These are phyloP conservation scores for Macaranga tanarius DNA, from an alignment of 441 rosid species.

Conservation along the genomic window DNA sequence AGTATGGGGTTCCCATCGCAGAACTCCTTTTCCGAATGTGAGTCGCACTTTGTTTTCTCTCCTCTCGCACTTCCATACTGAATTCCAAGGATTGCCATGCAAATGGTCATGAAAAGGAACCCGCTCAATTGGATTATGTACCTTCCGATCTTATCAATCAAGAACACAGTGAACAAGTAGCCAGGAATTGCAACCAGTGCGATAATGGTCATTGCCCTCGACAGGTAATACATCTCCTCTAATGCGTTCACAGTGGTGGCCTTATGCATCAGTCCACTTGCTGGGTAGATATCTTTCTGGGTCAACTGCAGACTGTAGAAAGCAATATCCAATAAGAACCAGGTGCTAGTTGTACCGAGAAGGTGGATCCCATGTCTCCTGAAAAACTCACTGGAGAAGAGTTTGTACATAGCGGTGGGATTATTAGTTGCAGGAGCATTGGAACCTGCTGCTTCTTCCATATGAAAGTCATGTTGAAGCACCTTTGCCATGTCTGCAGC, in stretches of 20 bases:
- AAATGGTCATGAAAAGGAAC: slow-evolving; percentile 46
- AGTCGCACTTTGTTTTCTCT: neutral
- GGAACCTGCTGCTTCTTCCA: slow-evolving; percentile 6
- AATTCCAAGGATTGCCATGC: slow-evolving; percentile 45
- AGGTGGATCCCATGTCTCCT: slow-evolving; percentile 44
- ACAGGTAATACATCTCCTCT: slow-evolving; percentile 40
- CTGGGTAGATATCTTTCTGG: slow-evolving; percentile 47
- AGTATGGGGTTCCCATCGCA: slow-evolving; percentile 30
- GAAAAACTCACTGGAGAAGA: slow-evolving; percentile 36
- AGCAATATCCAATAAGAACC: slow-evolving; percentile 52
- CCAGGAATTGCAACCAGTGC: slow-evolving; percentile 47
- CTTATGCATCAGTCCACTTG: slow-evolving; percentile 31
- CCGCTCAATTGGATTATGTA: slow-evolving; percentile 47
- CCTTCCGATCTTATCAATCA: slow-evolving; percentile 47
- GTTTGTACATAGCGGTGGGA: slow-evolving; percentile 29
- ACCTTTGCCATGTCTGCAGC: slow-evolving; percentile 59
- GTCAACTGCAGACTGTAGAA: slow-evolving; percentile 47
- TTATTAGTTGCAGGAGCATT: neutral
- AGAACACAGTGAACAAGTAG: slow-evolving; percentile 51
- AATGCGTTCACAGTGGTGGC: slow-evolving; percentile 44
- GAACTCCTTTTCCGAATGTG: slow-evolving; percentile 13
- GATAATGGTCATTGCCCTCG: slow-evolving; percentile 41
- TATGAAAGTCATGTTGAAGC: slow-evolving; percentile 30
- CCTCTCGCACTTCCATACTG: slow-evolving; percentile 35
- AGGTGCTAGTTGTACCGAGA: slow-evolving; percentile 42